Conservation (phyloP, 2,329 filamentous ascomycete species). For the Aureobasidium lini region DNA sequence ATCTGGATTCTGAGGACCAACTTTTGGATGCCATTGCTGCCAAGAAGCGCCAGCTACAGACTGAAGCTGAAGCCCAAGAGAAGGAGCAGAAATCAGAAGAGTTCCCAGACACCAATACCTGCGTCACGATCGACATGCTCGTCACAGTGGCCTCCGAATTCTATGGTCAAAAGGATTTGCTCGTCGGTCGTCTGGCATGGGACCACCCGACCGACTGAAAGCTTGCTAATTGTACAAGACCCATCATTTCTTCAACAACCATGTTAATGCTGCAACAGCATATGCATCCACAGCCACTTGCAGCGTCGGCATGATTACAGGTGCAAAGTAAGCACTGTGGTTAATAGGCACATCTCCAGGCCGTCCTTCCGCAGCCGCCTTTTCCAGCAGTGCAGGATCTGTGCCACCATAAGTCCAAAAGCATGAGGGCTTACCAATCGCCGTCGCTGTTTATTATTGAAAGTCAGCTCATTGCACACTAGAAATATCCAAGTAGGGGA, state of each 20-base stretch:
- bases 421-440: constrained; percentile 39
- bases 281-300: constrained; percentile 38
- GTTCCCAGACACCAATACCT: constrained; percentile 28
- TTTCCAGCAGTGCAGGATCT: constrained; percentile 44
- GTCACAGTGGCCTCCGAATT: constrained; percentile 79
- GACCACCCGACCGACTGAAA: not conserved
- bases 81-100: constrained; percentile 16
- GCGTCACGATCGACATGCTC: constrained; percentile 85
- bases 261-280: constrained; percentile 29
- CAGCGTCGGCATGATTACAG: constrained; percentile 52
- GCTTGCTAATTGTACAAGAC: not conserved
- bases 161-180: constrained; percentile 80
- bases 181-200: constrained; percentile 48
- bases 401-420: constrained; percentile 52
- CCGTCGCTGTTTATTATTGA: constrained; percentile 29
- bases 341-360: constrained; percentile 48
- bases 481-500: not conserved
- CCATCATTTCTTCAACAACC: constrained; percentile 19
- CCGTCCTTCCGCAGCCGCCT: constrained; percentile 37
- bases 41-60: constrained; percentile 4
- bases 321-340: constrained; percentile 53
- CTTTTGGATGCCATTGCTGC: constrained; percentile 8
- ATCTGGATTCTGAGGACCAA: not conserved
- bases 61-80: not conserved
- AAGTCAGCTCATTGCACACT: not conserved